These are phyloP conservation scores for Strigomonas culicis DNA, from an alignment of 208 protist genomes.

Conservation along the genomic window DNA sequence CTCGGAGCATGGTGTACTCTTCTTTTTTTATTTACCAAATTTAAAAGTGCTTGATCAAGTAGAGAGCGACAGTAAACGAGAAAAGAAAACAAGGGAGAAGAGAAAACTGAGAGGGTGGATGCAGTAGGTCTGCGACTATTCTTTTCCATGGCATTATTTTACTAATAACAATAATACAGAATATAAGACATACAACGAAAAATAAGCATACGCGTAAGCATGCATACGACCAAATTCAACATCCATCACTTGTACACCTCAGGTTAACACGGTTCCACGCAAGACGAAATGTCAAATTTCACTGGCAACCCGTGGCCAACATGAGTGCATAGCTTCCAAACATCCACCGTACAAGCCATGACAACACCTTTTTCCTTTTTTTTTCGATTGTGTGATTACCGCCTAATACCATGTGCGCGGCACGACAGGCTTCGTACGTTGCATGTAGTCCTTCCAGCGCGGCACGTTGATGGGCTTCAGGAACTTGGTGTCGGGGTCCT, in stretches of 20 bases:
- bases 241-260: neutral
- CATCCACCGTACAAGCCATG: no score
- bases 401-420: constrained; percentile 87
- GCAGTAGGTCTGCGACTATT: no score
- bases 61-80: neutral
- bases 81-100: neutral
- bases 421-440: constrained; percentile 82
- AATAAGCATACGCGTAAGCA: neutral
- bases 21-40: neutral
- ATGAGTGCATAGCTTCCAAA: no score
- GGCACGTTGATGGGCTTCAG: constrained; percentile 83
- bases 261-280: no score
- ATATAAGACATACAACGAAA: constrained; percentile 4
- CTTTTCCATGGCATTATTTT: neutral
- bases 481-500: constrained; percentile 86
- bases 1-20: constrained; percentile 27
- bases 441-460: constrained; percentile 92
- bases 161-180: no score
- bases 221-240: constrained; percentile 3
- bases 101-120: no score
- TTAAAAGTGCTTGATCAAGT: neutral
- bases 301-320: no score
- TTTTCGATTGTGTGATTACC: no score
- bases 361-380: no score
- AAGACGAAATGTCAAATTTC: no score